Conservation (phyloP, 768 basidiomycete genomes). For the Wakefieldia striispora region DNA sequence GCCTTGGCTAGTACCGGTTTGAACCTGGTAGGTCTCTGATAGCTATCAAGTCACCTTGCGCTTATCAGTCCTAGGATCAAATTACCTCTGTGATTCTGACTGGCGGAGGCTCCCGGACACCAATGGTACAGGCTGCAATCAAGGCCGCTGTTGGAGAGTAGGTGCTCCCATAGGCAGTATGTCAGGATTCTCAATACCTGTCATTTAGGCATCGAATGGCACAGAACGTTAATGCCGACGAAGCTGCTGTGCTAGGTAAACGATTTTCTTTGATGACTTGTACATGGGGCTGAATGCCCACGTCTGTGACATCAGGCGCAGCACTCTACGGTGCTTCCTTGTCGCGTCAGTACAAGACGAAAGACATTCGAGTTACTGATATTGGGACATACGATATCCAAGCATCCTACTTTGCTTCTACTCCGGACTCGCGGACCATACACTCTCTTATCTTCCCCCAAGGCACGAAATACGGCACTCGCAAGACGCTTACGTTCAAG, state of each 20-base stretch:
- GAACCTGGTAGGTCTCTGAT: conserved; percentile 48
- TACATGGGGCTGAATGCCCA: conserved; percentile 2
- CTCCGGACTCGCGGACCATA: conserved; percentile 59
- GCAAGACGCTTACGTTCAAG: conserved; percentile 85
- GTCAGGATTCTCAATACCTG: background rate
- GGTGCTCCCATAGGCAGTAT: conserved; percentile 26
- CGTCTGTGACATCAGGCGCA: conserved; percentile 46
- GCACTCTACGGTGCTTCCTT: conserved; percentile 89
- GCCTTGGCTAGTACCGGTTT: conserved; percentile 68
- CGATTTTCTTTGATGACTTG: background rate
- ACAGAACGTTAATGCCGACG: conserved; percentile 94
- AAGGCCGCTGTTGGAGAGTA: conserved; percentile 76
- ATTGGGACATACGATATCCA: conserved; percentile 72
- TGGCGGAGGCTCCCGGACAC: conserved; percentile 86
- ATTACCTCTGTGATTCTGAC: conserved; percentile 89
- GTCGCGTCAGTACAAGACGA: conserved; percentile 91
- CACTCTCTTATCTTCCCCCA: conserved; percentile 74
- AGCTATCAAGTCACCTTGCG: background rate
- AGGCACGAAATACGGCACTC: conserved; percentile 73
- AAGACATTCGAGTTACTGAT: conserved; percentile 85
- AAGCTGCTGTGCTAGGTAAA: conserved; percentile 85
- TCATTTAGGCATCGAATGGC: conserved; percentile 72
- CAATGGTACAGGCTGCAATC: conserved; percentile 87
- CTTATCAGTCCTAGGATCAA: conserved; percentile 52
- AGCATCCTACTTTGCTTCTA: conserved; percentile 70